These are phyloP conservation scores for Scenedesmus sp. DNA, from an alignment of 163 green algal genomes.

Conservation along the genomic window DNA sequence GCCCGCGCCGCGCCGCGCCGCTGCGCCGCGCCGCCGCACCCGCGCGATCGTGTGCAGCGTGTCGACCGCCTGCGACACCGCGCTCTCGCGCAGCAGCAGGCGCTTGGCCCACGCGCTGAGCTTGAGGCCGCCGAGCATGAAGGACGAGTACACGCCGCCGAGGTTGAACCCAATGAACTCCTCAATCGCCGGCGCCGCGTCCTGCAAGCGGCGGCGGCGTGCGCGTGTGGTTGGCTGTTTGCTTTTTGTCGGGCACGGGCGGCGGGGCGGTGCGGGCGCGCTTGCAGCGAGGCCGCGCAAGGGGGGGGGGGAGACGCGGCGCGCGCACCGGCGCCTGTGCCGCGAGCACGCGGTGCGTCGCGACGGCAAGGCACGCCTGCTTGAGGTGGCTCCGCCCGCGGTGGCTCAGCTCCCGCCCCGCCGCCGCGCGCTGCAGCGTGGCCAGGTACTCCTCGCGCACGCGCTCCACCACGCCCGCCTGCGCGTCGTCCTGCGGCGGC, in stretches of 20 bases:
- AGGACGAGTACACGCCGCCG: constrained; percentile 34
- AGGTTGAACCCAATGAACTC: constrained; percentile 33
- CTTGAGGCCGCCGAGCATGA: constrained; percentile 41
- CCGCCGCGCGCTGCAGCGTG: constrained; percentile 10
- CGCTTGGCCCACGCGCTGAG: constrained; percentile 26
- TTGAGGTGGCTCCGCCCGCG: constrained; percentile 28
- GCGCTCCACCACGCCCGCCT: constrained; percentile 6
- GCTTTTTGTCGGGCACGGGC: too few species aligned
- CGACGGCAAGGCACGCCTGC: constrained; percentile 38
- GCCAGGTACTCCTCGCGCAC: constrained; percentile 2
- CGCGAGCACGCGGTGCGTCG: constrained; percentile 32
- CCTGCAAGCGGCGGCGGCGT: neutral
- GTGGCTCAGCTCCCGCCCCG: constrained; percentile 18
- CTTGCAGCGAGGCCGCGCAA: neutral
- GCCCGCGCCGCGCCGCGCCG: too few species aligned
- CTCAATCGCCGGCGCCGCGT: neutral
- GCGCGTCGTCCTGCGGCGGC: too few species aligned
- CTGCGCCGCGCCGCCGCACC: too few species aligned
- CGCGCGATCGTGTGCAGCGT: constrained; percentile 26
- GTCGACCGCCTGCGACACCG: constrained; percentile 30
- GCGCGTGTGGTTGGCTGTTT: too few species aligned
- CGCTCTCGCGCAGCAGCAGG: constrained; percentile 29
- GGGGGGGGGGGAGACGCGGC: neutral
- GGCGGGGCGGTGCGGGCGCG: too few species aligned
- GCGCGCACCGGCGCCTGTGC: constrained; percentile 9